Evolutionary conservation across 2,329 filamentous ascomycete genomes (phyloP).

Genomic region (Trichoderma sp.): DNA sequence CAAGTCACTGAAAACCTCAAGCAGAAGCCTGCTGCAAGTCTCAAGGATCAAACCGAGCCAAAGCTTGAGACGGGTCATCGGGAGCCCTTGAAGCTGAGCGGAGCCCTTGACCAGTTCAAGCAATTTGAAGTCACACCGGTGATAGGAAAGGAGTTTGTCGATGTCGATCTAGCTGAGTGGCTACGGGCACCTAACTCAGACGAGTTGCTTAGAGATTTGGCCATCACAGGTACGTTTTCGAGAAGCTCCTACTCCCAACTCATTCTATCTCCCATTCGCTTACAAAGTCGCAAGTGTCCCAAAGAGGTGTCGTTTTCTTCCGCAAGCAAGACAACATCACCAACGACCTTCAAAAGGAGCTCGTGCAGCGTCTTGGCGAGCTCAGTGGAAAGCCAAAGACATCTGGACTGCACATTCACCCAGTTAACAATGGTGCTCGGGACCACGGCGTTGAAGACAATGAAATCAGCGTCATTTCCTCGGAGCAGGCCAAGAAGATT

Average conservation of each 20-base stretch:
- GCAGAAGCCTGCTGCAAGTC: not conserved
- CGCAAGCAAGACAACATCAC: conserved; percentile 37
- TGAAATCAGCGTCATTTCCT: conserved; percentile 51
- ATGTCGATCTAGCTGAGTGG: conserved; percentile 36
- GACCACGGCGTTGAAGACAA: conserved; percentile 36
- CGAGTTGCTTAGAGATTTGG: conserved; percentile 52
- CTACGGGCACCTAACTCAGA: conserved; percentile 41
- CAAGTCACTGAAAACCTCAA: conserved; percentile 5
- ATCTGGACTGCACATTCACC: conserved; percentile 54
- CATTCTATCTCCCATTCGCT: not conserved
- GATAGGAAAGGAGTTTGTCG: conserved; percentile 49
- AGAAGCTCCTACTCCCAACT: not conserved
- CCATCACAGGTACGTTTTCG: conserved; percentile 42
- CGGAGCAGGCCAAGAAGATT: conserved; percentile 39
- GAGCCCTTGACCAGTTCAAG: conserved; percentile 37
- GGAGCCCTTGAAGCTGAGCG: conserved; percentile 15
- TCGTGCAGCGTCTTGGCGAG: conserved; percentile 36
- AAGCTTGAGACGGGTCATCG: not conserved
- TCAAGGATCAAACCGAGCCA: not conserved
- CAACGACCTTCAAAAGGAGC: conserved; percentile 38
- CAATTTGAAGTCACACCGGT: conserved; percentile 46
- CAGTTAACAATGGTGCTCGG: conserved; percentile 50
- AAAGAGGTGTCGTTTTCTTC: conserved; percentile 40
- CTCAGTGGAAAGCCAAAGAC: conserved; percentile 41
- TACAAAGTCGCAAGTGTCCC: conserved; percentile 28